A percentile compares a stretch with the other conserved stretches of the same genome.
Evolutionary conservation across 805 yeast species (phyloP).

Genomic region (Saturnispora serradocipensis): DNA sequence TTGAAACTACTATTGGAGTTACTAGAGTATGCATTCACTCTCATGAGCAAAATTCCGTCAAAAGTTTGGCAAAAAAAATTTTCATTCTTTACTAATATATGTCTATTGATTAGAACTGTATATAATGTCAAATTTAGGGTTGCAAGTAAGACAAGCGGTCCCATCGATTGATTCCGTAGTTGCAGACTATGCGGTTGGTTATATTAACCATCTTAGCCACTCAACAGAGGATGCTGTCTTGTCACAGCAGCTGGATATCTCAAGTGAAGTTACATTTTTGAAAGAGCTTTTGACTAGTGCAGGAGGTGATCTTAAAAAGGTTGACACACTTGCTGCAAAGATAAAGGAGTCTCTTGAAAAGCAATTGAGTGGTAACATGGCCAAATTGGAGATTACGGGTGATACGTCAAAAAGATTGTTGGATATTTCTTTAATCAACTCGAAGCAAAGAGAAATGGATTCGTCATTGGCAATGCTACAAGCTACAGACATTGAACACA

Average conservation of each 20-base stretch:
- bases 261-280: constrained; percentile 60
- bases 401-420: constrained; percentile 82
- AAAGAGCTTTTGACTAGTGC: constrained; percentile 63
- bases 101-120: neutral
- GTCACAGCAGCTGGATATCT: constrained; percentile 60
- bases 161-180: constrained; percentile 83
- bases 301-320: constrained; percentile 61
- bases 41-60: neutral
- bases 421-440: constrained; percentile 64
- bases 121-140: constrained; percentile 28
- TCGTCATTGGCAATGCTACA: constrained; percentile 69
- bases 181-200: constrained; percentile 85
- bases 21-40: too few relatives aligned
- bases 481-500: constrained; percentile 80
- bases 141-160: constrained; percentile 75
- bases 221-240: constrained; percentile 77
- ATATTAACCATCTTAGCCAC: constrained; percentile 70
- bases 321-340: constrained; percentile 37
- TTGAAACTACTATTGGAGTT: too few relatives aligned
- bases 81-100: neutral
- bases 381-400: constrained; percentile 70
- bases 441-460: constrained; percentile 63
- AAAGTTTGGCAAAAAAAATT: neutral
- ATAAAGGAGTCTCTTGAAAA: constrained; percentile 40
- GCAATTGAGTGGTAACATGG: constrained; percentile 56